Evolutionary conservation across 257 asterid species (phyloP).

Genomic region (Perilla frutescens): DNA sequence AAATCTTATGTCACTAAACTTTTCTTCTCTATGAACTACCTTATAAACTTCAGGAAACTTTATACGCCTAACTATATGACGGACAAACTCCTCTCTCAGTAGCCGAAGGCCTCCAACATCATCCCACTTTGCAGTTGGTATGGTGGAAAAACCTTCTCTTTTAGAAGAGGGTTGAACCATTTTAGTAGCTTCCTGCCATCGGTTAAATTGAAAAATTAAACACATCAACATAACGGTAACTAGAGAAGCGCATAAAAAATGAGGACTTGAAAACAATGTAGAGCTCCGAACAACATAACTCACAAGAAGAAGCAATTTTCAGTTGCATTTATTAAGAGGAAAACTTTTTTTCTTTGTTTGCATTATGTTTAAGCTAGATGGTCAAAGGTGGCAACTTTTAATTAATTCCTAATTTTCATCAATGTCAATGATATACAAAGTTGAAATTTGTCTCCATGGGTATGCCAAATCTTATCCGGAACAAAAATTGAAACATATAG

Average conservation of each 20-base stretch:
- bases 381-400: not conserved
- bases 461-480: constrained; percentile 7
- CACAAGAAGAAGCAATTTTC: not conserved
- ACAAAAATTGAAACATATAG: constrained; percentile 32
- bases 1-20: constrained; percentile 10
- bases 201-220: constrained; percentile 22
- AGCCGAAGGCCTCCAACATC: constrained; percentile 86
- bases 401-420: constrained; percentile 1
- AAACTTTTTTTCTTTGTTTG: not conserved
- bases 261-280: not conserved
- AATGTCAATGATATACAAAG: not conserved
- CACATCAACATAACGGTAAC: constrained; percentile 22
- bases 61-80: constrained; percentile 64
- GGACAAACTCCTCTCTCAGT: constrained; percentile 66
- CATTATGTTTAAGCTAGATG: not conserved
- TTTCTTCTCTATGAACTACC: constrained; percentile 46
- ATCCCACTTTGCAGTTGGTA: constrained; percentile 89
- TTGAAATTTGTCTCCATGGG: not conserved
- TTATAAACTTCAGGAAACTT: constrained; percentile 73
- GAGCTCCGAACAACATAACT: not conserved
- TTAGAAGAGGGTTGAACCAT: constrained; percentile 81
- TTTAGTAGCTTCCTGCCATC: constrained; percentile 79
- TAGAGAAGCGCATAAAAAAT: not conserved
- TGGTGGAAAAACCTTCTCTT: constrained; percentile 88
- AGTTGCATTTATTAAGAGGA: not conserved